A percentile compares a stretch with the other conserved stretches of the same genome.
Conservation (phyloP, 2,329 filamentous ascomycete genomes). For the Akanthomyces lecanii region DNA sequence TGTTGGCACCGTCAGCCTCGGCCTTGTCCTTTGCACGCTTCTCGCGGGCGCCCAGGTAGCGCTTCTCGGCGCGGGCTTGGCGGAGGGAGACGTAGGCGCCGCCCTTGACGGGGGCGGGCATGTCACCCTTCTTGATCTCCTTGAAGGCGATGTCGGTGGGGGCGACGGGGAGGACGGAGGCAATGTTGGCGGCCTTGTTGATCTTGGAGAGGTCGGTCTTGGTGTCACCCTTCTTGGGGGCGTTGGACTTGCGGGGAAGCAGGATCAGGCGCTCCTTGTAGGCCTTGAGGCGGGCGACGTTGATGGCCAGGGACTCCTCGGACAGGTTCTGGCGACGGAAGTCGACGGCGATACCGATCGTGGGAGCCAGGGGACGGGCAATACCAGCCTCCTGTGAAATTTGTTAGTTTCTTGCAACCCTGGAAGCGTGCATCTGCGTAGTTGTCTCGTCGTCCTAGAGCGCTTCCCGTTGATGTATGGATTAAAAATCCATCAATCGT, state of each 20-base stretch:
- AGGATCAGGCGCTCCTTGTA: slow-evolving; percentile 96
- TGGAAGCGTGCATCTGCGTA: background rate
- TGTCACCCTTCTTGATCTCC: slow-evolving; percentile 77
- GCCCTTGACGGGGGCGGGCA: slow-evolving; percentile 72
- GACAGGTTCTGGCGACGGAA: slow-evolving; percentile 94
- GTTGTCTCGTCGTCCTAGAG: background rate
- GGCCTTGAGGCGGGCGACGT: slow-evolving; percentile 96
- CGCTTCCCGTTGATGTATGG: background rate
- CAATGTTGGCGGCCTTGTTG: slow-evolving; percentile 47
- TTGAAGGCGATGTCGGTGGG: slow-evolving; percentile 61
- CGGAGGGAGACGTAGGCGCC: slow-evolving; percentile 85
- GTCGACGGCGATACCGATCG: slow-evolving; percentile 97
- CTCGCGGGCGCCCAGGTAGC: slow-evolving; percentile 78
- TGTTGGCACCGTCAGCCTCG: slow-evolving; percentile 78
- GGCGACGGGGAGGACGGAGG: slow-evolving; percentile 66
- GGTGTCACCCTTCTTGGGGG: slow-evolving; percentile 90
- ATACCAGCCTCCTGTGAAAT: slow-evolving; percentile 84
- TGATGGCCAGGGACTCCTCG: slow-evolving; percentile 89
- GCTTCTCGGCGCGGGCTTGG: slow-evolving; percentile 76
- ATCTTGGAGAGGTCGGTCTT: slow-evolving; percentile 73
- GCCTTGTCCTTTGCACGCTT: slow-evolving; percentile 89
- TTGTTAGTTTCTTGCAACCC: slow-evolving; percentile 30
- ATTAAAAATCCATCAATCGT: background rate
- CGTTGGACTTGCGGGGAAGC: slow-evolving; percentile 92
- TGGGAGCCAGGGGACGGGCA: slow-evolving; percentile 87